Evolutionary conservation across 2,329 filamentous ascomycete species (phyloP).

Genomic region (Cercospora zeina): DNA sequence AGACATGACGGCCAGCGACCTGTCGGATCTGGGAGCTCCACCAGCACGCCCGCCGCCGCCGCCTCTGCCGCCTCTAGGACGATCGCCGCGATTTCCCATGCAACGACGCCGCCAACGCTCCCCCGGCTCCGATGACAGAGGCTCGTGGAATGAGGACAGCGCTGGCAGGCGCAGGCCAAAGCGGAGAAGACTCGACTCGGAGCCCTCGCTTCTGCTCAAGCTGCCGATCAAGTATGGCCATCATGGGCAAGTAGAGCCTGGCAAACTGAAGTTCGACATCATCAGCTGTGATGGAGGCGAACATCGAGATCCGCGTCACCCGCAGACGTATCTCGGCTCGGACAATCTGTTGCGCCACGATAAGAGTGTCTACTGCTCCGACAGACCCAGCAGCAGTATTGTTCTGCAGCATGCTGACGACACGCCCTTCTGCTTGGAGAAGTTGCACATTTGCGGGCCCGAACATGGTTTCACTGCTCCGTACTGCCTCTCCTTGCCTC

Average conservation of each 20-base stretch:
- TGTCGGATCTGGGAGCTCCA: conserved; percentile 27
- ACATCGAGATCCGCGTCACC: conserved; percentile 53
- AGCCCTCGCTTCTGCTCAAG: conserved; percentile 25
- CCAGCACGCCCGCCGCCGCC: conserved; percentile 13
- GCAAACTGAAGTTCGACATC: conserved; percentile 80
- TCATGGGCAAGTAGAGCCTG: conserved; percentile 83
- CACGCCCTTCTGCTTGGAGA: conserved; percentile 78
- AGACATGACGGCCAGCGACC: conserved; percentile 36
- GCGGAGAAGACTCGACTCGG: conserved; percentile 45
- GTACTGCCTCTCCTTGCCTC: conserved; percentile 56
- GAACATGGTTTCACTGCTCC: conserved; percentile 78
- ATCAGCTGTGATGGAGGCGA: conserved; percentile 83
- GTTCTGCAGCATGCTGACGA: conserved; percentile 78
- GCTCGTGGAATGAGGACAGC: conserved; percentile 24
- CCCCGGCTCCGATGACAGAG: conserved; percentile 27
- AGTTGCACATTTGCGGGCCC: conserved; percentile 84
- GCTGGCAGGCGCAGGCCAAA: conserved; percentile 34
- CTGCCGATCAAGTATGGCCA: conserved; percentile 72
- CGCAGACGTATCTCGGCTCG: conserved; percentile 60
- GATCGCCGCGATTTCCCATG: conserved; percentile 20
- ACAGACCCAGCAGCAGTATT: conserved; percentile 83
- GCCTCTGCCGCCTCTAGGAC: conserved; percentile 17
- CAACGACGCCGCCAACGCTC: conserved; percentile 29
- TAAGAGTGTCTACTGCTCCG: conserved; percentile 83
- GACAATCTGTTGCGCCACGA: conserved; percentile 85